These are phyloP conservation scores for Trypanosoma rangeli DNA, from an alignment of 208 protist genomes.

Conservation along the genomic window DNA sequence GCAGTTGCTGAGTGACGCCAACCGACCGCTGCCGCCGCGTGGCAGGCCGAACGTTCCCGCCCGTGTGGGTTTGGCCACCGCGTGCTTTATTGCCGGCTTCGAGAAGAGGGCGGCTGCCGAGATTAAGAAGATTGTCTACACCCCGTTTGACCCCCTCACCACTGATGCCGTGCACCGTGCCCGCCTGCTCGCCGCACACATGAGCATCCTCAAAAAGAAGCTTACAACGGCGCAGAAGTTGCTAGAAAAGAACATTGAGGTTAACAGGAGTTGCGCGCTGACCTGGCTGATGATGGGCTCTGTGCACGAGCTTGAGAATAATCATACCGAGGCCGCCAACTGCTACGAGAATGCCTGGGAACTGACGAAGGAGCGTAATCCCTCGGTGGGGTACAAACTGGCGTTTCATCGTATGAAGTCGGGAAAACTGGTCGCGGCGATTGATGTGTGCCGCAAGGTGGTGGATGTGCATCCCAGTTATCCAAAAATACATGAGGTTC, in stretches of 20 bases:
- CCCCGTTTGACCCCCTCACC: slow-evolving; percentile 33
- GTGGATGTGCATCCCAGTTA: slow-evolving; percentile 85
- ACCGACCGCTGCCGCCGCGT: slow-evolving; percentile 17
- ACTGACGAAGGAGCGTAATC: slow-evolving; percentile 80
- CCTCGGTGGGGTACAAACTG: slow-evolving; percentile 94
- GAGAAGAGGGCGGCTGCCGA: slow-evolving; percentile 81
- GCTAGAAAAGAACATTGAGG: slow-evolving; percentile 58
- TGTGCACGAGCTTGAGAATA: slow-evolving; percentile 86
- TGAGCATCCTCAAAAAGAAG: slow-evolving; percentile 81
- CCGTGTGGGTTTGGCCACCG: slow-evolving; percentile 78
- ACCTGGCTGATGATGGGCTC: slow-evolving; percentile 89
- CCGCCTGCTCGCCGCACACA: slow-evolving; percentile 86
- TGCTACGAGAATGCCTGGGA: slow-evolving; percentile 95
- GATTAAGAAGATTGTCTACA: slow-evolving; percentile 66
- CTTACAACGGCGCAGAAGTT: slow-evolving; percentile 72
- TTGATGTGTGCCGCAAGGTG: slow-evolving; percentile 94
- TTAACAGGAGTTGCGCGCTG: slow-evolving; percentile 76
- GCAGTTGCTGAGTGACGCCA: slow-evolving; percentile 36
- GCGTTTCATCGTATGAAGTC: slow-evolving; percentile 97
- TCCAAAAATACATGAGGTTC: slow-evolving; percentile 92
- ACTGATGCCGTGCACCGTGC: slow-evolving; percentile 67
- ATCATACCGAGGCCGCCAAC: slow-evolving; percentile 89
- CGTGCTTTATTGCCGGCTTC: slow-evolving; percentile 47
- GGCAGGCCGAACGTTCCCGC: slow-evolving; percentile 53
- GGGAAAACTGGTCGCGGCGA: slow-evolving; percentile 88